Conservation (phyloP, 2,329 filamentous ascomycete genomes). For the Elsinoe perseae region DNA sequence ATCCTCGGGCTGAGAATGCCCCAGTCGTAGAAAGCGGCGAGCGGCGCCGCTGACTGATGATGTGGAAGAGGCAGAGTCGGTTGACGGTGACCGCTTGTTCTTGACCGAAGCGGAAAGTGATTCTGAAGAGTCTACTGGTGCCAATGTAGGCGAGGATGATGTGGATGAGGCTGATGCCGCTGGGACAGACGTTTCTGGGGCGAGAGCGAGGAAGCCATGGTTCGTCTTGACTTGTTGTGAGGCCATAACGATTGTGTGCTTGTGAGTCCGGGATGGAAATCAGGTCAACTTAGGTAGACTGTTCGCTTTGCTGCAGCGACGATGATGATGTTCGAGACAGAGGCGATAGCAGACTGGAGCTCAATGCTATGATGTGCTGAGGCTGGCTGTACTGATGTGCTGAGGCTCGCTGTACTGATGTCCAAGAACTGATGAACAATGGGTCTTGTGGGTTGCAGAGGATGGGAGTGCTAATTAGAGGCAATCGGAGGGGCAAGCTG, state of each 20-base stretch:
- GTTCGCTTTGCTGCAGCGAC: not conserved
- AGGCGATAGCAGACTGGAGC: too few relatives aligned
- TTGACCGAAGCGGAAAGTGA: slow-evolving; percentile 5
- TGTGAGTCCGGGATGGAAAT: too few relatives aligned
- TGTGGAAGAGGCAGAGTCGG: slow-evolving; percentile 7
- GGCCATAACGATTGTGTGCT: not conserved
- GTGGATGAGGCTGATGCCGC: not conserved
- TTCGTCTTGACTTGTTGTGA: not conserved
- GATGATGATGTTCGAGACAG: too few relatives aligned
- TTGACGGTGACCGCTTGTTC: slow-evolving; percentile 6
- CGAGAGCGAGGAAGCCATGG: slow-evolving; percentile 14
- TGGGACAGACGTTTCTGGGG: slow-evolving; percentile 10
- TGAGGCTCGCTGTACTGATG: not conserved
- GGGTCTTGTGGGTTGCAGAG: too few relatives aligned
- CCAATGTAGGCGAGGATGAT: not conserved
- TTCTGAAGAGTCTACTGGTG: not conserved
- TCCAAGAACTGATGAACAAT: not conserved
- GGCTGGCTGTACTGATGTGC: not conserved
- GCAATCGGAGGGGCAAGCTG: not conserved
- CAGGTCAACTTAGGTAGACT: too few relatives aligned
- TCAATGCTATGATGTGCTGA: not conserved
- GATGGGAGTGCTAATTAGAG: too few relatives aligned
- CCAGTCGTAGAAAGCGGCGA: slow-evolving; percentile 8
- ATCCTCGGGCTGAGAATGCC: slow-evolving; percentile 8
- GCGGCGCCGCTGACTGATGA: not conserved